Conservation (phyloP, 192 early-diverging fungal species). For the Backusella parvicylindrica region DNA sequence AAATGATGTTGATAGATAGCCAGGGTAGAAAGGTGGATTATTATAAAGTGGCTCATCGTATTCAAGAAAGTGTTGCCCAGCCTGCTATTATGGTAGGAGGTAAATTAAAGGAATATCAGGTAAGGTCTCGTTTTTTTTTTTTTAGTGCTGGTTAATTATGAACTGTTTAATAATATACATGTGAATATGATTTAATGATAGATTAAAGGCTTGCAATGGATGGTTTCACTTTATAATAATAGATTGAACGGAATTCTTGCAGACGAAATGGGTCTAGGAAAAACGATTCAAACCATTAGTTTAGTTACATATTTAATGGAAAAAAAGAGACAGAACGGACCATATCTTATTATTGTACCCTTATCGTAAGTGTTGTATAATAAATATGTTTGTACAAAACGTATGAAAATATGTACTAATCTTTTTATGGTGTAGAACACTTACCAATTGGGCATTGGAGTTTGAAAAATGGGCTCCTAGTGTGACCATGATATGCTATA, state of each 20-base stretch:
- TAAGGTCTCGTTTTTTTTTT: background rate
- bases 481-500: slow-evolving; percentile 87
- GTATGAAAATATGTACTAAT: background rate
- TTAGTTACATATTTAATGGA: slow-evolving; percentile 95
- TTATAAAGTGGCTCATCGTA: slow-evolving; percentile 83
- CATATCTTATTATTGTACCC: slow-evolving; percentile 95
- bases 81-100: slow-evolving; percentile 84
- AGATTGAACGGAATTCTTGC: slow-evolving; percentile 95
- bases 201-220: slow-evolving; percentile 97
- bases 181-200: slow-evolving; percentile 3
- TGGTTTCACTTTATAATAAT: slow-evolving; percentile 99
- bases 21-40: slow-evolving; percentile 67
- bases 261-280: slow-evolving; percentile 91
- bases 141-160: no score
- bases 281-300: slow-evolving; percentile 95
- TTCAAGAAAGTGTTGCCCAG: slow-evolving; percentile 78
- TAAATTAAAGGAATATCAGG: slow-evolving; percentile 92
- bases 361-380: slow-evolving; percentile 76
- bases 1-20: slow-evolving; percentile 22
- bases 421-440: slow-evolving; percentile 49
- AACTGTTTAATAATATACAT: background rate
- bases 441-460: slow-evolving; percentile 96
- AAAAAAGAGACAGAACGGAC: slow-evolving; percentile 87
- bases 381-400: background rate
- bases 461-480: slow-evolving; percentile 98